A percentile compares a stretch with the other conserved stretches of the same genome.
phyloP scores from a whole-genome alignment of 257 asterid species.

The Jacaranda copaia region DNA sequence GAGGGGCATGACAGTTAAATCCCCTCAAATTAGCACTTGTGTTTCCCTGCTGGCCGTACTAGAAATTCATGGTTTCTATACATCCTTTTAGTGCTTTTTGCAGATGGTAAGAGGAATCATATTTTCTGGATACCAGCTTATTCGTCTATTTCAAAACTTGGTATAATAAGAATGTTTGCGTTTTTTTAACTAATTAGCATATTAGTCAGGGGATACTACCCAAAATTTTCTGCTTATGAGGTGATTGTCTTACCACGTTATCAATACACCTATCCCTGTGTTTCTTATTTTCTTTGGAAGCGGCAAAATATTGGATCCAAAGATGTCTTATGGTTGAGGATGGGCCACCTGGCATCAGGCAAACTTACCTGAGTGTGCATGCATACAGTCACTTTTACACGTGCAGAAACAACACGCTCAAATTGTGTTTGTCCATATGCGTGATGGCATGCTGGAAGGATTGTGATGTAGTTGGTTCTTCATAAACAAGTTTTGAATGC shows the following conservation, averaged over 20 bases:
- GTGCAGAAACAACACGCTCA: background rate
- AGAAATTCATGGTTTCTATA: background rate
- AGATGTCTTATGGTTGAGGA: background rate
- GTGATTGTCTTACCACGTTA: background rate
- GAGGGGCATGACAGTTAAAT: background rate
- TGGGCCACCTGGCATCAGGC: constrained; percentile 2
- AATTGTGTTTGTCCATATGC: constrained; percentile 8
- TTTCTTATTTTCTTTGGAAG: constrained; percentile 14
- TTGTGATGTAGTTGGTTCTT: constrained; percentile 15
- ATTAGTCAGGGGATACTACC: background rate
- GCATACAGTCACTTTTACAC: background rate
- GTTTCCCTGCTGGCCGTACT: constrained; percentile 1
- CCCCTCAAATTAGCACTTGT: background rate
- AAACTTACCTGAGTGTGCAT: constrained; percentile 11
- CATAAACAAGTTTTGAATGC: background rate
- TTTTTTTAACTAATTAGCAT: background rate
- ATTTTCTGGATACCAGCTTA: background rate
- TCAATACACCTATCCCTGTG: background rate
- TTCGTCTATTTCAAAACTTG: constrained; percentile 5
- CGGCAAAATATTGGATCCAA: background rate
- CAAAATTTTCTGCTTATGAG: background rate
- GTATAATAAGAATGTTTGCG: background rate
- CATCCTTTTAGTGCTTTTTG: background rate
- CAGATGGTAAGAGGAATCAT: background rate
- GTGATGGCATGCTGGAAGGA: background rate